A percentile compares a stretch with the other conserved stretches of the same genome.
These are phyloP conservation scores for Pseudevernia furfuracea DNA, from an alignment of 495 filamentous ascomycete genomes.

Conservation along the genomic window DNA sequence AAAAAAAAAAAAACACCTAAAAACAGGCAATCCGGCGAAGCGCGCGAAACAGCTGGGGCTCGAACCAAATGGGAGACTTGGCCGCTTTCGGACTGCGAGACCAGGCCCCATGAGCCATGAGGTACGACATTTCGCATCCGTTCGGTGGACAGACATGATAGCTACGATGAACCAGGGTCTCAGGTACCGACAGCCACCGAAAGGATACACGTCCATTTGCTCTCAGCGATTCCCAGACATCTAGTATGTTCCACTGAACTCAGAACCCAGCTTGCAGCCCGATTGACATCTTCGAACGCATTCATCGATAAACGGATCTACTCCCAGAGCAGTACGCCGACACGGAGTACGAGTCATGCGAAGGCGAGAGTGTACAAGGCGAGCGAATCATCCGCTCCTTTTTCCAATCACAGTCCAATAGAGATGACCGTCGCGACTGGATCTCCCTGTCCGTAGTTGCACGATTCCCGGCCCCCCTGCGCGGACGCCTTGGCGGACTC, in stretches of 20 bases:
- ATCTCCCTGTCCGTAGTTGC: constrained; percentile 1
- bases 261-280: constrained; percentile 45
- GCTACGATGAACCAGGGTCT: constrained; percentile 41
- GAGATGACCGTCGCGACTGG: background rate
- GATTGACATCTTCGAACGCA: constrained; percentile 52
- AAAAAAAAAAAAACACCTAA: too few species aligned
- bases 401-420: constrained; percentile 10
- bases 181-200: constrained; percentile 47
- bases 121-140: too few species aligned
- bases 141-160: too few species aligned
- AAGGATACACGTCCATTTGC: constrained; percentile 49
- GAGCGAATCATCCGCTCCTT: constrained; percentile 14
- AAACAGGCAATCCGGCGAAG: too few species aligned
- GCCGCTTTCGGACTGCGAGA: constrained; percentile 51
- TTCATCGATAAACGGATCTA: constrained; percentile 57
- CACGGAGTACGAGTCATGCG: too few species aligned
- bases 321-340: constrained; percentile 22
- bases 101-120: too few species aligned
- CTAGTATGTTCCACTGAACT: constrained; percentile 43
- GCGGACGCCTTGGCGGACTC: constrained; percentile 43
- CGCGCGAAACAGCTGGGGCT: too few species aligned
- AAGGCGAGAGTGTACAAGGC: background rate
- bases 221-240: constrained; percentile 42
- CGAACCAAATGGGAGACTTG: too few species aligned
- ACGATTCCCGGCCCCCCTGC: too few species aligned